Evolutionary conservation across 73 alveolate species (phyloP), one percentile per base, ranked within the genome.

Genomic region (Paramecium bursaria): DNA sequence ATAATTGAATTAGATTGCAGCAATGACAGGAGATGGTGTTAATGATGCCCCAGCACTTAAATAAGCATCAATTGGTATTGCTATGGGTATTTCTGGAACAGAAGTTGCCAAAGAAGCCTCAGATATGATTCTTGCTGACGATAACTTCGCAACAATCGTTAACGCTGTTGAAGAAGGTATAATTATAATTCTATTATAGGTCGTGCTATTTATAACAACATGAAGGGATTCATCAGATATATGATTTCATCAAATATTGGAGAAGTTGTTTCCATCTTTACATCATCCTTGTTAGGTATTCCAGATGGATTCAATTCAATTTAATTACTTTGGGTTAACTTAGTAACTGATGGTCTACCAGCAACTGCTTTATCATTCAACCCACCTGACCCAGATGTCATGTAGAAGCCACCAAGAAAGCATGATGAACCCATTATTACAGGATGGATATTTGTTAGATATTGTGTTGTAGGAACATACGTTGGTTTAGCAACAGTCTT

Each of bases 21-120:
- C 99, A 14, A 98, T 98, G 97, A 96, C 99, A 51, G 99, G 99
- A 14, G 99, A 98, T 90, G 99, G 99, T 23, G 99, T 98, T 44
- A 98, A 98, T 75, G 99, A 98, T 92, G 99, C 99, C 17, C 99
- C 99, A 2, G 99, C 99, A 15, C 88, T 98, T 17, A 95, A 97
- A 90, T 93, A 96, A 90, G 99, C 99, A 27, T 92, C 93, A 87
- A 98, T 98, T 76, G 99, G 99, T 48, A 92, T 98, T 77, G 99
- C 99, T 46, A 97, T 98, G 99, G 99, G 98, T 48, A 95, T 97
- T 55, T 92, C 99, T 39, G 99, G 99, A 47, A 98, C 99, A 13
- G 99, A 98, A 91, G 99, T 96, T 31, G 99, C 99, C n/a, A 97
- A 97, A 87, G 99, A 95, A 50, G 99, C 99, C 27, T 88, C 98